These are phyloP conservation scores for Fusarium poae DNA, from an alignment of 2,329 filamentous ascomycete genomes.

Conservation along the genomic window DNA sequence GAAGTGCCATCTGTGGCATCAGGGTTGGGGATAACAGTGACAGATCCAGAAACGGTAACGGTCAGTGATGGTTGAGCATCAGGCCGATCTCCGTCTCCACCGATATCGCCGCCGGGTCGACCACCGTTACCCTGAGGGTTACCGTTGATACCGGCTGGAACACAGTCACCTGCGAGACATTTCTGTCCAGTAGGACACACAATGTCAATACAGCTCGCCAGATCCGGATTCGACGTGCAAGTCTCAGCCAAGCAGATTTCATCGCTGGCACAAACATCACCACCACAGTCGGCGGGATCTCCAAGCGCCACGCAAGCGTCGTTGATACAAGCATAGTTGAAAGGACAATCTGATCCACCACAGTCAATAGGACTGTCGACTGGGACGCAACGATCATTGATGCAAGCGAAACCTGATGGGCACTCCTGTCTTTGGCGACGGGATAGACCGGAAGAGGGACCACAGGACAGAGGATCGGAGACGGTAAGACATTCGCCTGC, in stretches of 20 bases:
- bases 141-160: background rate
- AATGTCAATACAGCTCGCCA: slow-evolving; percentile 10
- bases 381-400: slow-evolving; percentile 23
- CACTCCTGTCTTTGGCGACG: slow-evolving; percentile 25
- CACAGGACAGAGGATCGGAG: slow-evolving; percentile 16
- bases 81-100: background rate
- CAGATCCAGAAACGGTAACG: background rate
- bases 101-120: slow-evolving; percentile 14
- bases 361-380: slow-evolving; percentile 22
- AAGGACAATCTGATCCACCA: slow-evolving; percentile 11
- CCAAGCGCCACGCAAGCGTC: slow-evolving; percentile 22
- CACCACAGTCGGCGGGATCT: slow-evolving; percentile 24
- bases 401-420: slow-evolving; percentile 19
- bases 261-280: slow-evolving; percentile 7
- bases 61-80: background rate
- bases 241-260: slow-evolving; percentile 28
- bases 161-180: slow-evolving; percentile 18
- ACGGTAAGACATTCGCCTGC: slow-evolving; percentile 14
- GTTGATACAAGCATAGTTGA: slow-evolving; percentile 27
- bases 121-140: background rate
- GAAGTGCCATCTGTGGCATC: background rate
- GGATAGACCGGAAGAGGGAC: slow-evolving; percentile 2
- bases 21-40: background rate
- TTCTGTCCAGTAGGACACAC: slow-evolving; percentile 5
- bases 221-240: slow-evolving; percentile 10